A percentile compares a stretch with the other conserved stretches of the same genome.
These are phyloP conservation scores for Pterocarpus santalinus DNA, from an alignment of 306 rosid genomes.

Conservation along the genomic window DNA sequence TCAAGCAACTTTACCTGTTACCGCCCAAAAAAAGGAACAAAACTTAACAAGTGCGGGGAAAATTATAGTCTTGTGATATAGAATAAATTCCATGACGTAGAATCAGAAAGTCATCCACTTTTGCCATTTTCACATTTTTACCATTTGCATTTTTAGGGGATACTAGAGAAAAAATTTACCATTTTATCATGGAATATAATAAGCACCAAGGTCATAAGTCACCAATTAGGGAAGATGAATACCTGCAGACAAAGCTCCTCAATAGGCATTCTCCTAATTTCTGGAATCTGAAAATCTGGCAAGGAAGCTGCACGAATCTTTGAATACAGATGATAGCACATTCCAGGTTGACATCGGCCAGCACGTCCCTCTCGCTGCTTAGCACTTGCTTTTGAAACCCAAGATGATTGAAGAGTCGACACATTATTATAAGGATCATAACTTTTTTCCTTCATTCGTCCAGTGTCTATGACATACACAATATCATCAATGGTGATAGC, in stretches of 20 bases:
- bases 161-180: neutral
- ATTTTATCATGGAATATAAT: conserved; percentile 14
- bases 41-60: conserved; percentile 18
- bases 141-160: neutral
- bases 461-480: conserved; percentile 89
- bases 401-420: conserved; percentile 91
- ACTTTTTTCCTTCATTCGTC: conserved; percentile 91
- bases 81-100: conserved; percentile 25
- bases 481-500: conserved; percentile 95
- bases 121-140: conserved; percentile 20
- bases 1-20: conserved; percentile 89
- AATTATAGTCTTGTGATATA: neutral
- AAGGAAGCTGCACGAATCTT: conserved; percentile 70
- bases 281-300: conserved; percentile 89
- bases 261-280: conserved; percentile 91
- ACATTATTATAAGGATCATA: conserved; percentile 91
- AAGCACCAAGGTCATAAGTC: conserved; percentile 27
- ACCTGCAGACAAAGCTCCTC: conserved; percentile 99
- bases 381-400: conserved; percentile 98
- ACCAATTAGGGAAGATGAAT: conserved; percentile 41
- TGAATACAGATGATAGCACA: conserved; percentile 91
- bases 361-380: conserved; percentile 98
- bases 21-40: neutral
- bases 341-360: conserved; percentile 98
- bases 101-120: neutral